phyloP scores from a whole-genome alignment of 306 rosid genomes.

The Aeschynomene evenia region DNA sequence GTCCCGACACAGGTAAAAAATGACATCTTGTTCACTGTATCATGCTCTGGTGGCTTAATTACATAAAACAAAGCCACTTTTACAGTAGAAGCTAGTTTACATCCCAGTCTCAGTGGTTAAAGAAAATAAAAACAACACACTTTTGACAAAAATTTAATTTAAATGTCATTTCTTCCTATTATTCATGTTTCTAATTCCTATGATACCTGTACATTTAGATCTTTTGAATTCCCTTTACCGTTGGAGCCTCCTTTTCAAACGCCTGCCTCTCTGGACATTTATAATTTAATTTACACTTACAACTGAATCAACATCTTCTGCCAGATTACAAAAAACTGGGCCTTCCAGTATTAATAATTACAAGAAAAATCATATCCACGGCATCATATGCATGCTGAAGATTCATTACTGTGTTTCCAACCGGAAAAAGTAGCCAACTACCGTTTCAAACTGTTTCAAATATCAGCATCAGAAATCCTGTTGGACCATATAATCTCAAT shows the following conservation, averaged over 20 bases:
- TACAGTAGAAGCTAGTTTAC: conserved; percentile 24
- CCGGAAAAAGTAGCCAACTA: conserved; percentile 8
- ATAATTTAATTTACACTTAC: conserved; percentile 67
- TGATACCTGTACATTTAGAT: conserved; percentile 71
- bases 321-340: conserved; percentile 75
- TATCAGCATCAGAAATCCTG: conserved; percentile 64
- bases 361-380: conserved; percentile 43
- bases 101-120: conserved; percentile 22
- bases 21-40: not conserved
- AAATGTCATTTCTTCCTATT: conserved; percentile 39
- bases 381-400: conserved; percentile 22
- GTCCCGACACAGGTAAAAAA: conserved; percentile 6
- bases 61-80: conserved; percentile 37
- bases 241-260: conserved; percentile 46
- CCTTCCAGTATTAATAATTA: conserved; percentile 47
- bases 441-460: conserved; percentile 33
- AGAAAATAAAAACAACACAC: not conserved
- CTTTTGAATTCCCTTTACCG: conserved; percentile 39
- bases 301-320: conserved; percentile 46
- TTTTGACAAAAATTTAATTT: conserved; percentile 29
- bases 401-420: conserved; percentile 11
- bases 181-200: conserved; percentile 51
- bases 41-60: conserved; percentile 30
- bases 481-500: conserved; percentile 96
- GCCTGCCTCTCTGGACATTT: conserved; percentile 29